Percentiles rank a stretch among this genome's conserved stretches.
These are phyloP conservation scores for Misopates orontium DNA, from an alignment of 257 asterid genomes.

Conservation along the genomic window DNA sequence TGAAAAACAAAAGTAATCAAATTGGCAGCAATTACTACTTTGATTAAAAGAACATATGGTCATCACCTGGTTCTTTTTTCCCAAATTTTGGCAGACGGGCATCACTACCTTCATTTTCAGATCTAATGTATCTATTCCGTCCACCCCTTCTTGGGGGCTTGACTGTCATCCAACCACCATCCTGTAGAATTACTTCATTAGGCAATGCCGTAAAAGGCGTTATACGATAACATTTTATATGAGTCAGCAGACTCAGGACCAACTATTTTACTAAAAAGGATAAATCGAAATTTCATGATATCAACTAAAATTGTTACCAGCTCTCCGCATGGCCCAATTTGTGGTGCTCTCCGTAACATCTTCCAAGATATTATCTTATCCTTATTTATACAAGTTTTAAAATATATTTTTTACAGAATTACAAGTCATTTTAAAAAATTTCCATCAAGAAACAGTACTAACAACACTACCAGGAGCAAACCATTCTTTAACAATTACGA, in stretches of 20 bases:
- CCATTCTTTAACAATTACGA: slow-evolving; percentile 7
- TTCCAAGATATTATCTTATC: slow-evolving; percentile 31
- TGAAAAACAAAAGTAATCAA: background rate
- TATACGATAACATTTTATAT: slow-evolving; percentile 17
- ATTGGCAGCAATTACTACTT: background rate
- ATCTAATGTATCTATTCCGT: slow-evolving; percentile 45
- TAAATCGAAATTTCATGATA: background rate
- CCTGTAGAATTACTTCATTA: slow-evolving; percentile 52
- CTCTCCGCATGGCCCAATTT: slow-evolving; percentile 39
- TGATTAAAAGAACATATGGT: background rate
- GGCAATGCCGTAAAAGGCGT: slow-evolving; percentile 37
- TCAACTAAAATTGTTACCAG: slow-evolving; percentile 23
- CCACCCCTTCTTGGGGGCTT: slow-evolving; percentile 73
- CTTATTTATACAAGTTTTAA: slow-evolving; percentile 43
- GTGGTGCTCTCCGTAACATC: slow-evolving; percentile 34
- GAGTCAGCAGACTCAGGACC: slow-evolving; percentile 23
- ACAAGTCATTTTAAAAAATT: no score
- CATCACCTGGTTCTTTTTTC: slow-evolving; percentile 48
- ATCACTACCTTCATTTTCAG: slow-evolving; percentile 56
- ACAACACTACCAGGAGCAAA: no score
- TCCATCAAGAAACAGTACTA: no score
- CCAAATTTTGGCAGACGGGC: slow-evolving; percentile 38
- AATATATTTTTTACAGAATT: no score
- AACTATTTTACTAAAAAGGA: background rate
- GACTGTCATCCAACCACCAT: slow-evolving; percentile 46